Base-by-base conservation (phyloP, 148 eudicot species). In the Beta vulgaris region DNA sequence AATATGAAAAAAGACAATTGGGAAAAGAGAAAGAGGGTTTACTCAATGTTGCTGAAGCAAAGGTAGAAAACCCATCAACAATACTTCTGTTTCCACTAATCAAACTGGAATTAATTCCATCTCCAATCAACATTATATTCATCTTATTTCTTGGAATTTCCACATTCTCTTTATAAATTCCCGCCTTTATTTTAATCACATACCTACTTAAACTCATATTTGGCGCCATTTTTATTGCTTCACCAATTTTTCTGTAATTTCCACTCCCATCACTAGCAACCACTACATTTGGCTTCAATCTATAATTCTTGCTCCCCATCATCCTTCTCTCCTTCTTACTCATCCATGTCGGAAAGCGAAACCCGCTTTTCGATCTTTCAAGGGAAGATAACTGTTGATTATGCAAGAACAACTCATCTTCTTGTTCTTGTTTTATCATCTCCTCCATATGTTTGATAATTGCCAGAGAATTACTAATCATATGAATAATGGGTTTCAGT, bases 401-500 rank as follows among this genome's bases (percentile, higher is more conserved):
- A 31, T 6, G 31, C 43, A 59, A 23, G n/a, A 60, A 28, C 28
- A 61, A 60, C 71, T 13, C 68, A n/a, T 71, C 44, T 1, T 59
- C 60, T 31, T 68, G 16, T 15, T 67, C 63, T 39, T 62, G 65
- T 25, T 58, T 58, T 8, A 32, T 37, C 13, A 54, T 26, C 13
- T 66, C 73, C 77, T 91, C 91, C 79, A 82, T 55, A 69, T 81
- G 77, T 72, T 83, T 88, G 51, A 88, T 70, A 19, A 90, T 79
- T 65, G 92, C 96, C 69, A 90, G 58, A 18, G 80, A 82, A 44
- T 87, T 84, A 72, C 96, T 87, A 29, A 91, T 88, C 92, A 87
- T 87, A 2, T 73, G 84, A 40, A 86, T 71, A n/a, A 88, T 83
- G 23, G 96, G 96, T 65, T 74, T 77, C 11, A 91, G 53, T 34